A percentile compares a stretch with the other conserved stretches of the same genome.
These are phyloP conservation scores for Knufia petricola DNA, from an alignment of 2,329 filamentous ascomycete genomes.

Conservation along the genomic window DNA sequence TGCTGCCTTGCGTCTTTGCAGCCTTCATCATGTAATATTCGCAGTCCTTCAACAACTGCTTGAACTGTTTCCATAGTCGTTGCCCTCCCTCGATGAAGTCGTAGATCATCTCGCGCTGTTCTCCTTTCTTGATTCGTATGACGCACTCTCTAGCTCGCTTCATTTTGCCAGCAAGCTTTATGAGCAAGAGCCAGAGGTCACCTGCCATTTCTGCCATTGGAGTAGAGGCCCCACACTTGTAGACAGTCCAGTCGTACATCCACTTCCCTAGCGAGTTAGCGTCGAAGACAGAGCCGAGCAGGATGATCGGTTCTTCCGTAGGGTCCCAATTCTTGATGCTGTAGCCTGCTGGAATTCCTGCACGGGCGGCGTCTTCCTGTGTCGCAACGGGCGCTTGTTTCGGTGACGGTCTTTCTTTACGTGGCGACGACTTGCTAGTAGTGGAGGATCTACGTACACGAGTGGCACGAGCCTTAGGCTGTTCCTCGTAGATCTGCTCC, in stretches of 20 bases:
- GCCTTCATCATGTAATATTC: conserved; percentile 93
- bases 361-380: conserved; percentile 53
- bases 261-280: conserved; percentile 96
- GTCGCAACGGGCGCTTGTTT: conserved; percentile 43
- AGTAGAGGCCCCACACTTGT: conserved; percentile 68
- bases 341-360: conserved; percentile 75
- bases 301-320: conserved; percentile 81
- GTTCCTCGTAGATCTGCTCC: conserved; percentile 48
- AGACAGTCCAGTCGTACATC: conserved; percentile 99
- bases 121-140: conserved; percentile 58
- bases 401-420: conserved; percentile 32
- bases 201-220: conserved; percentile 86
- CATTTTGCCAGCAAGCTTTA: conserved; percentile 86
- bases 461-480: conserved; percentile 31
- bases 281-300: conserved; percentile 92
- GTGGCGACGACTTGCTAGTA: conserved; percentile 35
- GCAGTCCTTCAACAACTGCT: conserved; percentile 77
- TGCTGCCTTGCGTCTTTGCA: conserved; percentile 59
- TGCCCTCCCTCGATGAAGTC: conserved; percentile 88
- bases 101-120: conserved; percentile 71
- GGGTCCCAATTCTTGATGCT: conserved; percentile 98
- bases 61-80: conserved; percentile 74
- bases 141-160: conserved; percentile 78
- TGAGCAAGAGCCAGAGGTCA: conserved; percentile 88
- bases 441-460: conserved; percentile 47